phyloP scores from a whole-genome alignment of 2,329 filamentous ascomycete genomes.

The Pestalotiopsis fici region DNA sequence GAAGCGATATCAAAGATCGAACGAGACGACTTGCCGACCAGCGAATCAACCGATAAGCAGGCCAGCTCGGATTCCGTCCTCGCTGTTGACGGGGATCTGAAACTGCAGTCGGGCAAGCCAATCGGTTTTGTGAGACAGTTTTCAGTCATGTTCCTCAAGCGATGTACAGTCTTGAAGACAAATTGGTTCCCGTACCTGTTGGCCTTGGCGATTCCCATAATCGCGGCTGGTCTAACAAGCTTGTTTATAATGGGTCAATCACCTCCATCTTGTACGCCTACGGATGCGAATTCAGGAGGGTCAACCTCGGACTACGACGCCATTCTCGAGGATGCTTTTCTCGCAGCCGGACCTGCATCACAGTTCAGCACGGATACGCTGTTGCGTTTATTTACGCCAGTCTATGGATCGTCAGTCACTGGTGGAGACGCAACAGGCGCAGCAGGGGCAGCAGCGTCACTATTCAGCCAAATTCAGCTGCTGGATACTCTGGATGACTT shows the following conservation, averaged over 20 bases:
- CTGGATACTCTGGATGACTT: slow-evolving; percentile 71
- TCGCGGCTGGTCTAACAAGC: slow-evolving; percentile 77
- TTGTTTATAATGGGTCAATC: slow-evolving; percentile 63
- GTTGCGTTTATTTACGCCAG: slow-evolving; percentile 37
- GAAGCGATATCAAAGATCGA: slow-evolving; percentile 34
- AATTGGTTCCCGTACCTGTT: slow-evolving; percentile 77
- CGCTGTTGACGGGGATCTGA: slow-evolving; percentile 33
- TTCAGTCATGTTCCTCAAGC: slow-evolving; percentile 75
- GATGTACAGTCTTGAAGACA: slow-evolving; percentile 73
- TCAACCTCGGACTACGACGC: slow-evolving; percentile 35
- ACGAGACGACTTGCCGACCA: slow-evolving; percentile 6
- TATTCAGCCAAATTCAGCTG: slow-evolving; percentile 42
- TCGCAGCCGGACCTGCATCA: slow-evolving; percentile 46
- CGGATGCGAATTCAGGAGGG: slow-evolving; percentile 27
- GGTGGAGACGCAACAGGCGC: slow-evolving; percentile 4
- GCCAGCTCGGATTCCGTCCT: slow-evolving; percentile 21
- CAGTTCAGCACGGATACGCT: slow-evolving; percentile 35
- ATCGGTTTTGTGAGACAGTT: slow-evolving; percentile 73
- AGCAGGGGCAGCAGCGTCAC: slow-evolving; percentile 13
- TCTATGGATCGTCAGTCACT: slow-evolving; percentile 32
- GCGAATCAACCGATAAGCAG: slow-evolving; percentile 22
- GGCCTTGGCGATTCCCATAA: slow-evolving; percentile 76
- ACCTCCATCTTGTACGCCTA: slow-evolving; percentile 31
- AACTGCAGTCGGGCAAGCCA: slow-evolving; percentile 67
- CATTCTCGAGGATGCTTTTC: slow-evolving; percentile 32